Evolutionary conservation across 257 asterid genomes (phyloP).

Genomic region (Ligustrum vulgare): DNA sequence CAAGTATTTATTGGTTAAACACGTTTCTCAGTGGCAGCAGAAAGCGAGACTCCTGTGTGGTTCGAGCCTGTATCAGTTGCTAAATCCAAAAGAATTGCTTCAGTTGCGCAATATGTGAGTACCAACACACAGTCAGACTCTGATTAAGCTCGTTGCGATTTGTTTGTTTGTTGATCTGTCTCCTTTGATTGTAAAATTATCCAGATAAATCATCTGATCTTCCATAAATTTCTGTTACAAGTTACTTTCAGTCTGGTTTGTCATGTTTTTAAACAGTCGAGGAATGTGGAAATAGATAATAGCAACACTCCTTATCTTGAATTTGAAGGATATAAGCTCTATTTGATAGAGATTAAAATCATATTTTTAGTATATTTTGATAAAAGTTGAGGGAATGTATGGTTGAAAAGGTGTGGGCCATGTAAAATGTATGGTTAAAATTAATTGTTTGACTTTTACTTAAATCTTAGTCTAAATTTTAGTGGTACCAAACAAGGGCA

Average conservation of each 20-base stretch:
- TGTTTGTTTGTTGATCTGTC: neutral
- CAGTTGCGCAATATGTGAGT: constrained; percentile 74
- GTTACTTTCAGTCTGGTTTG: neutral
- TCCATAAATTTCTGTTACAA: neutral
- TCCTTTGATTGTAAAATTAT: neutral
- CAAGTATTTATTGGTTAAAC: constrained; percentile 22
- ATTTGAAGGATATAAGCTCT: neutral
- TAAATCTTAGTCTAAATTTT: no score
- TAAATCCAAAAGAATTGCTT: constrained; percentile 78
- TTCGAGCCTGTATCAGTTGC: constrained; percentile 95
- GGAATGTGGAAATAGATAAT: neutral
- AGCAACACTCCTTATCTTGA: neutral
- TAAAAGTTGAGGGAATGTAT: no score
- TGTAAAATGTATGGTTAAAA: no score
- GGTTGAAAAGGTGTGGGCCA: no score
- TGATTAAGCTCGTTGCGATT: neutral
- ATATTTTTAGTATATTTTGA: no score
- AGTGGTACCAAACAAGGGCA: no score
- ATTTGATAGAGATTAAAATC: no score
- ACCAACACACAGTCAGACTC: constrained; percentile 6
- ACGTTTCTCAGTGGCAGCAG: constrained; percentile 69
- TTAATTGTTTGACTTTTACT: no score
- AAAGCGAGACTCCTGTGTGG: constrained; percentile 69
- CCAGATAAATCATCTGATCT: neutral
- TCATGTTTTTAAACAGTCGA: neutral